Conservation (phyloP, 2,329 filamentous ascomycete species). For the Nannizziopsis barbatae region DNA sequence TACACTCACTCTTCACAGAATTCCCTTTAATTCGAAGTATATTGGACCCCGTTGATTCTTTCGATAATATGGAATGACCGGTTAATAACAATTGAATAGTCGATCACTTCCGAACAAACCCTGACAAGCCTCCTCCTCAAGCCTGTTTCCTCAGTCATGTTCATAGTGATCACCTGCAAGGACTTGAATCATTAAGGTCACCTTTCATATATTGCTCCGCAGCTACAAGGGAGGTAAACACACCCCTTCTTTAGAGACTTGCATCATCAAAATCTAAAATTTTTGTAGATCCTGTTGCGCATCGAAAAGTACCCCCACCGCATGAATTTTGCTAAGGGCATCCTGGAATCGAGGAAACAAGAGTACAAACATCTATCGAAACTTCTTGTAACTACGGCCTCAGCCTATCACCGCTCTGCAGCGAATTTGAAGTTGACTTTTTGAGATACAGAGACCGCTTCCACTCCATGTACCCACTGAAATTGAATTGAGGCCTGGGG, state of each 20-base stretch:
- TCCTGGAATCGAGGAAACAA: constrained; percentile 61
- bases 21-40: constrained; percentile 18
- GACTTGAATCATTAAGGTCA: constrained; percentile 62
- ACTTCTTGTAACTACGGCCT: constrained; percentile 43
- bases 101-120: constrained; percentile 62
- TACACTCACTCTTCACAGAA: constrained; percentile 12
- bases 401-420: not conserved
- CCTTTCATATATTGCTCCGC: constrained; percentile 87
- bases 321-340: constrained; percentile 67
- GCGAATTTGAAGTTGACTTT: constrained; percentile 3
- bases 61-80: not conserved
- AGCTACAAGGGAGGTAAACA: constrained; percentile 56
- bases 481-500: constrained; percentile 60
- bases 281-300: constrained; percentile 53
- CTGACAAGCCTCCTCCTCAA: constrained; percentile 49
- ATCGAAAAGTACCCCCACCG: constrained; percentile 70
- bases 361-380: constrained; percentile 66
- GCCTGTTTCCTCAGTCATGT: constrained; percentile 88
- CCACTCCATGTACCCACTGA: constrained; percentile 68
- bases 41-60: not conserved
- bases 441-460: constrained; percentile 52
- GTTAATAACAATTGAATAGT: constrained; percentile 39
- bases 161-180: constrained; percentile 78
- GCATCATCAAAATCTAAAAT: constrained; percentile 4
- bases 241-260: not conserved